These are phyloP conservation scores for Sechiopsis laciniata DNA, from an alignment of 306 rosid genomes.

Conservation along the genomic window DNA sequence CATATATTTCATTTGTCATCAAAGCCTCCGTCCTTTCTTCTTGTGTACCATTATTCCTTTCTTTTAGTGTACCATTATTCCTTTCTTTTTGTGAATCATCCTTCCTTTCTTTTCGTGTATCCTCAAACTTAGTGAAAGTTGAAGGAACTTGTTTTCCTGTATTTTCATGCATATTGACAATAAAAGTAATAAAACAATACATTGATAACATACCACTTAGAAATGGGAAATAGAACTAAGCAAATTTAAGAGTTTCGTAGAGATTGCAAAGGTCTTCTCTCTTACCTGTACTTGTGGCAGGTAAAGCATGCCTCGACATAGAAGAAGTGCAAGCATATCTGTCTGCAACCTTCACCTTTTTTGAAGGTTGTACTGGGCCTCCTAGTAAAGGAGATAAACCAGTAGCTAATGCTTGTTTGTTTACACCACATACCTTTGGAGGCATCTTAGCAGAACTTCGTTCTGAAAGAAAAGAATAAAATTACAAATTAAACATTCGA, in stretches of 20 bases:
- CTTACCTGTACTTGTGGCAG: slow-evolving; percentile 4
- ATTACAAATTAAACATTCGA: neutral
- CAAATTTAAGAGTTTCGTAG: slow-evolving; percentile 5
- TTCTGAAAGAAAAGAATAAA: slow-evolving; percentile 11
- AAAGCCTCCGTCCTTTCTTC: slow-evolving; percentile 10
- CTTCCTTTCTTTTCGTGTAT: neutral
- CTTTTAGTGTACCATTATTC: slow-evolving; percentile 12
- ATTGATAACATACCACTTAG: neutral
- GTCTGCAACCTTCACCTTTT: slow-evolving; percentile 12
- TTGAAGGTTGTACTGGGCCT: neutral
- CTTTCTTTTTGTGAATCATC: too few relatives aligned
- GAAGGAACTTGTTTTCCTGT: slow-evolving; percentile 25
- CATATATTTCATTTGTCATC: slow-evolving; percentile 17
- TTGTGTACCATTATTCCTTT: slow-evolving; percentile 4
- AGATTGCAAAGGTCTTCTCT: slow-evolving; percentile 3
- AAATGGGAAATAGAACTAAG: neutral
- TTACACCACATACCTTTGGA: neutral
- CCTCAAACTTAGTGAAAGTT: slow-evolving; percentile 27
- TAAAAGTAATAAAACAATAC: neutral
- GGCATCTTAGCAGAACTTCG: slow-evolving; percentile 1
- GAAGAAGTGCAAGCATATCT: slow-evolving; percentile 1
- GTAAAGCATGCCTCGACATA: slow-evolving; percentile 2
- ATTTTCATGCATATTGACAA: neutral
- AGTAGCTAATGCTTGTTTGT: slow-evolving; percentile 4
- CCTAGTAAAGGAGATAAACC: neutral